phyloP scores from a whole-genome alignment of 2,329 filamentous ascomycete genomes.

The Scolecobasidium constrictum region DNA sequence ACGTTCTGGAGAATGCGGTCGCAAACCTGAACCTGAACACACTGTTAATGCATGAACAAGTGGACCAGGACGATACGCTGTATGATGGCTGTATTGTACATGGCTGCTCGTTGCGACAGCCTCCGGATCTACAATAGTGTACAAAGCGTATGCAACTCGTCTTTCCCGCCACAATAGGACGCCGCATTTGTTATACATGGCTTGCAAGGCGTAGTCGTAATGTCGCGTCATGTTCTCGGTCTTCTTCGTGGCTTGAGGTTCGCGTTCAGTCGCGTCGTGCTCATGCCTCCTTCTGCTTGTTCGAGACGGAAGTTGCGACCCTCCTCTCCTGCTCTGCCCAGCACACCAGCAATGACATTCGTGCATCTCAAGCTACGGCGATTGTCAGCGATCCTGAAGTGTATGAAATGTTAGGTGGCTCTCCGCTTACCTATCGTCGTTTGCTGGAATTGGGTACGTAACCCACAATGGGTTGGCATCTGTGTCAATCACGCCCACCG shows the following conservation, averaged over 20 bases:
- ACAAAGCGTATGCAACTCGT: no score
- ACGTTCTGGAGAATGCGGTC: no score
- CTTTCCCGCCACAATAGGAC: no score
- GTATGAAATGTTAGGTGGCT: background rate
- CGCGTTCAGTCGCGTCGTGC: constrained; percentile 43
- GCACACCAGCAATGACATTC: constrained; percentile 70
- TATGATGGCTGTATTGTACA: no score
- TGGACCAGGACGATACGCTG: no score
- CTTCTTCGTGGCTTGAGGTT: constrained; percentile 12
- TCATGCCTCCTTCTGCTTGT: constrained; percentile 48
- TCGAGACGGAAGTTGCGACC: constrained; percentile 59
- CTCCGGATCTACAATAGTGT: no score
- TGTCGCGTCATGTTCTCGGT: background rate
- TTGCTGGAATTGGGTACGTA: constrained; percentile 91
- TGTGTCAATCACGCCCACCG: constrained; percentile 90
- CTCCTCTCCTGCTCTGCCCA: constrained; percentile 72
- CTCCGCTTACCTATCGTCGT: constrained; percentile 71
- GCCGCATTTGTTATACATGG: no score
- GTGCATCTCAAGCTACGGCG: constrained; percentile 61
- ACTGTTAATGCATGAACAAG: no score
- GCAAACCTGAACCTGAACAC: no score
- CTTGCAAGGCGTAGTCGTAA: no score
- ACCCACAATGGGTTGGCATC: constrained; percentile 88
- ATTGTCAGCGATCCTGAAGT: constrained; percentile 16
- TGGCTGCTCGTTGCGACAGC: no score